Evolutionary conservation across 305 asterid genomes (phyloP), one percentile per base, ranked within the genome.

Genomic region (Fraxinus platypoda): DNA sequence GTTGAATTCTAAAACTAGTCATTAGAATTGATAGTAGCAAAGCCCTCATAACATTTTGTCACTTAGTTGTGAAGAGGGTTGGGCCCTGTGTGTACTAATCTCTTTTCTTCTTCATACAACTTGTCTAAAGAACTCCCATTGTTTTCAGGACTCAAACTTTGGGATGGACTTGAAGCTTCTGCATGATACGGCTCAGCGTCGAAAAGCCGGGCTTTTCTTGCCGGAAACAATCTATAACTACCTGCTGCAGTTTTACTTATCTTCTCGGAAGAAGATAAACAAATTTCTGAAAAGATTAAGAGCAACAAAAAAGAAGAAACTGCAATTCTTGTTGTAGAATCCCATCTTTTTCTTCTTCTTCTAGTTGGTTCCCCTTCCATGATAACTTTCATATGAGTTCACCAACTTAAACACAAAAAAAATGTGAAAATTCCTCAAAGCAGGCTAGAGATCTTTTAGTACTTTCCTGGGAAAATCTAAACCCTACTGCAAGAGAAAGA

Each of bases 21-120:
- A 79, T 84, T 85, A 89, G 91, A 90, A 89, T 84, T 75, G 81
- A 89, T 71, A 62, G 85, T 89, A 90, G 91, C 90, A 89, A 87
- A 81, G 85, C 87, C 84, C 81, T 41, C 8, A 75, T 75, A 75
- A 77, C 38, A 68, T 28, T 46, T 43, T 57, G 21, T 76, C 49
- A 43, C 38, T 81, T 84, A 90, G 88, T 93, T 93, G 83, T 93
- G 97, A 84, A 93, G 96, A 80, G 97, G 97, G 82, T 93, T 93
- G 34, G 97, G 95, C 21, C 97, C 97, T 19, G 97, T 93, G 80
- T 91, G 96, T 74, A 93, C 88, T 80, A 90, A 75, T 91, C 97
- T 90, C 88, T 88, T 89, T 26, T 86, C 94, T 57, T 87, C 95
- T 35, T 87, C 93, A 57, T 84, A 92, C 75, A 84, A 49, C 26